Evolutionary conservation across 2,329 filamentous ascomycete species (phyloP), one percentile per base, ranked within the genome.

Genomic region (Ascochyta viciae-villosae): DNA sequence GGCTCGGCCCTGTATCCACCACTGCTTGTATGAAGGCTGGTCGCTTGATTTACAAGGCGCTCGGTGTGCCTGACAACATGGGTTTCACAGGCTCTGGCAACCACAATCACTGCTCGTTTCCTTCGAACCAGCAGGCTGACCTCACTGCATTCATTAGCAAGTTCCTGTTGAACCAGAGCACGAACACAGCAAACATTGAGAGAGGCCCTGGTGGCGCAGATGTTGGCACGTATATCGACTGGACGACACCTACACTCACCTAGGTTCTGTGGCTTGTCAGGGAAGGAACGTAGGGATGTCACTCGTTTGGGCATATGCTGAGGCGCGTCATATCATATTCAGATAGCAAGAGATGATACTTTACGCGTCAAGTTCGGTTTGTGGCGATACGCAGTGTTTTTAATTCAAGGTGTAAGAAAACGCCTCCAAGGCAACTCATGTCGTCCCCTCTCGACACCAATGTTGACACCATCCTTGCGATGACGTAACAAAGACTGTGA

Each of bases 21-120:
- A 85, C 82, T 24, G 83, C 78, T 45, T 85, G 83, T 74, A 85
- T 85, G 83, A 82, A 82, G 72, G 82, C 80, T 19, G 83, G 76
- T 4, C 78, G 80, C 35, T 73, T 81, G 46, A 80, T 85, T 66
- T 86, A 85, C 73, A 79, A 83, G 74, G 81, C 79, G 4, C 75
- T 82, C 24, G 84, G 82, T 53, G 80, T 77, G 2, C 77, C 81
- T 15, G 81, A 81, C 61, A 80, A 82, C 71, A 84, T 86, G 81
- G 84, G 84, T 3, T 85, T 85, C 71, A 83, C 82, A 31, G 79
- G 85, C 64, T 76, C 81, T 31, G 83, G 82, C 34, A 80, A 80
- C 56, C 81, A 86, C 70, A 74, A 75, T 56, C 85, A 87, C 68
- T 87, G 84, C 72, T 68, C 73, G 65, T 86, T 87, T 74, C 85